Base-by-base conservation (phyloP, 805 yeast genomes). In the Naumovozyma baii region DNA sequence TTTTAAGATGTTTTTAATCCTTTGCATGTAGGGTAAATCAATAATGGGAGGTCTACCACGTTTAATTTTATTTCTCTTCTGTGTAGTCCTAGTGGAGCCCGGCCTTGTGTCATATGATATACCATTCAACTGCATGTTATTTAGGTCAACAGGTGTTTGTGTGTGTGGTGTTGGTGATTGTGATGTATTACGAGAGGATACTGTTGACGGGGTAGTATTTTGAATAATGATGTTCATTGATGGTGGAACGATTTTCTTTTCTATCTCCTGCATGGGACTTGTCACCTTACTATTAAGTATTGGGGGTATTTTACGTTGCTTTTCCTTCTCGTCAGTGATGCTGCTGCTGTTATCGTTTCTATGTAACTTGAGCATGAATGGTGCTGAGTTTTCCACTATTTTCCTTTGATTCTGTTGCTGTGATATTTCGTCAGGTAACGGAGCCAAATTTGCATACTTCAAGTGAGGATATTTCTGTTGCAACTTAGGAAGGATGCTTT, bases 1-100 rank as follows among this genome's bases (percentile, higher is more conserved):
- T 57, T 94, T 77, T 68, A 92, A 64, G 30, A 92, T 79, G 48
- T 85, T 78, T 60, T 90, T 88, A 62, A 90, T 87, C 46, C 96
- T 71, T 55, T 86, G 86, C 62, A 92, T 96, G 60, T 82, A 88
- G 4, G 64, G 64, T 12, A 58, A 38, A 44, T 59, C 64, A 22
- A 59, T 58, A 3, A 58, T 57, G 8, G 63, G 63, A 13, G 63
- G 63, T 41, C 63, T 54, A 41, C 63, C 63, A 40, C 64, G 57
- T 39, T 55, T 56, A 40, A 55, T 45, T 38, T 57, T 58, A 7
- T 51, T 53, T 33, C 50, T 55, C 36, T 22, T 22, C 10, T 22
- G 26, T 7, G 26, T 22, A 22, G 7, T 22, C 10, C 26, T 22
- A 10, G 26, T 22, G 26, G 26, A 22, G 10, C 10, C n/a, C n/a